phyloP scores from a whole-genome alignment of 2,329 filamentous ascomycete genomes.

The Huntiella abstrusa region DNA sequence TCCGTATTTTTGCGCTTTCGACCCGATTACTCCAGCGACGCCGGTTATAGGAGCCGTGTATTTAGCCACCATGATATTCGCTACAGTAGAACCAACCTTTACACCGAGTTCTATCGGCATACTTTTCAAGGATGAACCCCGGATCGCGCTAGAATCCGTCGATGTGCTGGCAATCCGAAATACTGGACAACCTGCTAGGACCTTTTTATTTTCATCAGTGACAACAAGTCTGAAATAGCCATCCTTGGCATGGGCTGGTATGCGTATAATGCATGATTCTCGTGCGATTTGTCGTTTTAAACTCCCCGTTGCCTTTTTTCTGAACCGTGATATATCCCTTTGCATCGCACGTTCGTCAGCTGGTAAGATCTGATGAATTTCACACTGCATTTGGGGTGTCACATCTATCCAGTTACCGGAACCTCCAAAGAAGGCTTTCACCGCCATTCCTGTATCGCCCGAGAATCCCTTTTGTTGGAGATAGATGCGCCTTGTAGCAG shows the following conservation, averaged over 20 bases:
- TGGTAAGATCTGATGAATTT: conserved; percentile 28
- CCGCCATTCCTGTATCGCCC: conserved; percentile 47
- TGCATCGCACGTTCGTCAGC: conserved; percentile 48
- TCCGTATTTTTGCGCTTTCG: conserved; percentile 13
- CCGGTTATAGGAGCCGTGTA: conserved; percentile 15
- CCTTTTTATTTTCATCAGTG: conserved; percentile 33
- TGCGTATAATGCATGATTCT: conserved; percentile 45
- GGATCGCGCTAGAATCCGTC: conserved; percentile 37
- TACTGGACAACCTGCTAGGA: conserved; percentile 45
- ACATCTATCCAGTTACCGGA: conserved; percentile 47
- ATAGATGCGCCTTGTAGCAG: conserved; percentile 41
- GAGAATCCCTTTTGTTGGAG: conserved; percentile 50
- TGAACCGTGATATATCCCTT: conserved; percentile 45
- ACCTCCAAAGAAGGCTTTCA: conserved; percentile 42
- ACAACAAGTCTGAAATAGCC: conserved; percentile 52
- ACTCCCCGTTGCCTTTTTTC: conserved; percentile 32
- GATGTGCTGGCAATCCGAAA: conserved; percentile 52
- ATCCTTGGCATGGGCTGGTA: conserved; percentile 43
- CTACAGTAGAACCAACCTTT: conserved; percentile 33
- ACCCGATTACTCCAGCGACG: conserved; percentile 24
- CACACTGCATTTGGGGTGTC: conserved; percentile 34
- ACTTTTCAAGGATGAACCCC: conserved; percentile 44
- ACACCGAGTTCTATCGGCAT: conserved; percentile 48
- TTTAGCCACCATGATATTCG: conserved; percentile 13
- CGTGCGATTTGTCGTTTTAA: conserved; percentile 30